These are phyloP conservation scores for Termitomyces eurrhizus DNA, from an alignment of 768 basidiomycete genomes.

Conservation along the genomic window DNA sequence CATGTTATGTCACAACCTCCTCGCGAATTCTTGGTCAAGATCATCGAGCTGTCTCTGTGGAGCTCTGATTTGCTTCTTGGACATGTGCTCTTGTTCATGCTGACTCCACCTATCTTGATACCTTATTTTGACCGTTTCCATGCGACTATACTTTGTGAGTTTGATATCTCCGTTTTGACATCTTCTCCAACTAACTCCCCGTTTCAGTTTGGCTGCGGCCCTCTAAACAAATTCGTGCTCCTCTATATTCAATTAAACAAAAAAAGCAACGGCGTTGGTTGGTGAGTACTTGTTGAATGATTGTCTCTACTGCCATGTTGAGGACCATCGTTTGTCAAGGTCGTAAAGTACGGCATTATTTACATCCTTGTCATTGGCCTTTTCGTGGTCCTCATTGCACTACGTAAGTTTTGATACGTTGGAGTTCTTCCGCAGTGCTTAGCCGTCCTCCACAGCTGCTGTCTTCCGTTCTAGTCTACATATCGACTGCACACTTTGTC, in stretches of 20 bases:
- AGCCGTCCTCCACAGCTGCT: slow-evolving; percentile 37
- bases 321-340: slow-evolving; percentile 33
- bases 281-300: slow-evolving; percentile 39
- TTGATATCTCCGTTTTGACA: not conserved
- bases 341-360: slow-evolving; percentile 79
- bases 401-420: slow-evolving; percentile 52
- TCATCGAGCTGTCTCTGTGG: slow-evolving; percentile 94
- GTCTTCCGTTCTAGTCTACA: slow-evolving; percentile 58
- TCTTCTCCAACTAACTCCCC: not conserved
- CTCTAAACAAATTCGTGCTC: slow-evolving; percentile 90
- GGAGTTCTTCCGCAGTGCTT: not conserved
- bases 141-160: slow-evolving; percentile 85
- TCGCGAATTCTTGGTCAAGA: slow-evolving; percentile 96
- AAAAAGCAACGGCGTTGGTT: slow-evolving; percentile 88
- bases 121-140: slow-evolving; percentile 93
- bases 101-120: slow-evolving; percentile 83
- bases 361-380: slow-evolving; percentile 65
- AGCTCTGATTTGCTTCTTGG: slow-evolving; percentile 90
- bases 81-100: slow-evolving; percentile 84
- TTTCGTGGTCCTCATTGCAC: slow-evolving; percentile 73
- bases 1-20: slow-evolving; percentile 97
- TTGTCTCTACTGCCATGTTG: not conserved
- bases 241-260: slow-evolving; percentile 87
- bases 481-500: slow-evolving; percentile 64
- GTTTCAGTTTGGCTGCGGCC: slow-evolving; percentile 87